Evolutionary conservation across 306 rosid species (phyloP).

Genomic region (Cucurbita moschata): DNA sequence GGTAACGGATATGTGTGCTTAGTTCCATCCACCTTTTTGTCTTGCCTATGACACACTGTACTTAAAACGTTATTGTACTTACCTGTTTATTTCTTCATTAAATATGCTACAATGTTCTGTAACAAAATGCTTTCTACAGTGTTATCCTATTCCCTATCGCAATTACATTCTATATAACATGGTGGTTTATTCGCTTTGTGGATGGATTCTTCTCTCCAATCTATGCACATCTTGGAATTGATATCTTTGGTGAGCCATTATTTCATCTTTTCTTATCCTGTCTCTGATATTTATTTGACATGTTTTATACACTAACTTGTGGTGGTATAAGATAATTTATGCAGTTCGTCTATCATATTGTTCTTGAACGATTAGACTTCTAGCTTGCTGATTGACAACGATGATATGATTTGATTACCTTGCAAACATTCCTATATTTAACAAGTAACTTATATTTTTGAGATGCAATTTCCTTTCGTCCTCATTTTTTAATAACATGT

Average conservation of each 20-base stretch:
- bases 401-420: background rate
- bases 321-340: background rate
- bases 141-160: constrained; percentile 81
- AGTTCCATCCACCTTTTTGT: background rate
- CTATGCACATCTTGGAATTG: constrained; percentile 74
- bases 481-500: background rate
- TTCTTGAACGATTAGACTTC: background rate
- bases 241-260: constrained; percentile 55
- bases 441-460: background rate
- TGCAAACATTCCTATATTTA: background rate
- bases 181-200: constrained; percentile 91
- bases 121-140: constrained; percentile 32
- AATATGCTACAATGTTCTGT: background rate
- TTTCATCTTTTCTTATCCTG: background rate
- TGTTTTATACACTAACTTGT: background rate
- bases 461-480: background rate
- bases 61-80: background rate
- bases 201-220: constrained; percentile 88
- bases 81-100: background rate
- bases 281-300: background rate
- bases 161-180: constrained; percentile 75
- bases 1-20: background rate
- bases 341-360: background rate
- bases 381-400: background rate
- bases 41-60: background rate